Evolutionary conservation across 2,329 filamentous ascomycete species (phyloP), one percentile per base, ranked within the genome.

Genomic region (Penicillium sp.): DNA sequence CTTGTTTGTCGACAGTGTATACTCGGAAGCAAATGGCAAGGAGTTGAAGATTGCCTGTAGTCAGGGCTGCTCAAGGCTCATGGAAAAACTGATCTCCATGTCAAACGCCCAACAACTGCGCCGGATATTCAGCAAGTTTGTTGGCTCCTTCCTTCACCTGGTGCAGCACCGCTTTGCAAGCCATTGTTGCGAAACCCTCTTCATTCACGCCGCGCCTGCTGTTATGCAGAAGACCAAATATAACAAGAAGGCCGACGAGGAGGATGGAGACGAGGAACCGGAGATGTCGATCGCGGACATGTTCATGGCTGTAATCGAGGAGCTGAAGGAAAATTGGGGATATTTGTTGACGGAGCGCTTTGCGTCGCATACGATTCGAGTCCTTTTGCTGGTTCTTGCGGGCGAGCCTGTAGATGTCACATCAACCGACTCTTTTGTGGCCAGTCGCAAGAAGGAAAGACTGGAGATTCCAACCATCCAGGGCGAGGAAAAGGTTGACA

Each of bases 101-200:
- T 93, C 91, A 27, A 88, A 84, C 32, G 81, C 88, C 31, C 77
- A 79, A 16, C 94, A 97, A 75, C 87, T 96, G 73, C 96, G 96
- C 79, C 82, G 82, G 45, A 76, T 99, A 18, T 97, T 97, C 71
- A 83, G 85, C 60, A 90, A 89, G 42, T 97, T 97, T 72, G 86
- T 81, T 18, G 87, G 88, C 32, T 90, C 97, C 74, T 96, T 97
- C 74, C 79, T 93, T 54, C 88, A 92, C 65, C 83, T 99, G 27
- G 87, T 97, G 48, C 92, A 95, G 71, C 94, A 99, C 75, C 88
- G 94, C 16, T 99, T 99, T 67, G 94, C 94, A 5, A 96, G 92
- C 56, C 94, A 99, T 77, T 97, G 93, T 75, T 97, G 92, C 71
- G 94, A 99, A 76, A 90, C 90, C 24, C 81, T 99, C 31, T 97